phyloP scores from a whole-genome alignment of 768 basidiomycete genomes.

The Clitopilus passeckerianus region DNA sequence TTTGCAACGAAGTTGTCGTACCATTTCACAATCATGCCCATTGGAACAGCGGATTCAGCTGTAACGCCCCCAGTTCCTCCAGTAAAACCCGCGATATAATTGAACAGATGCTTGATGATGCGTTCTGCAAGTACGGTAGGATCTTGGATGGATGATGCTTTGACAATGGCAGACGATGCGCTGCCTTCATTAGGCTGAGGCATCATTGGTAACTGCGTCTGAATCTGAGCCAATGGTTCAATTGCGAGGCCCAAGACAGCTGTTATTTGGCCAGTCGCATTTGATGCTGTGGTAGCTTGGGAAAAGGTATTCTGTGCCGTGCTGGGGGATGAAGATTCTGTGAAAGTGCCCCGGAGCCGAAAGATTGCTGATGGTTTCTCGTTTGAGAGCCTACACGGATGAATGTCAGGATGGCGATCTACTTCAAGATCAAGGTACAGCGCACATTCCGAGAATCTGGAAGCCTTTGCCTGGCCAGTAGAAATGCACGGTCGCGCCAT shows the following conservation, averaged over 20 bases:
- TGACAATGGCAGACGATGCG: slow-evolving; percentile 15
- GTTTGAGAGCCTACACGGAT: slow-evolving; percentile 65
- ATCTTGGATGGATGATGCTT: slow-evolving; percentile 26
- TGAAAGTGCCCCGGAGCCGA: slow-evolving; percentile 66
- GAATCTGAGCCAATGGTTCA: slow-evolving; percentile 66
- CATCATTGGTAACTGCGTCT: slow-evolving; percentile 48
- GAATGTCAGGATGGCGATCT: background rate
- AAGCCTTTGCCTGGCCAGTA: slow-evolving; percentile 86
- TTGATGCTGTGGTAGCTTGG: slow-evolving; percentile 17
- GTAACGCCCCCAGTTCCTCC: slow-evolving; percentile 33
- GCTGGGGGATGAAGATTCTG: slow-evolving; percentile 26
- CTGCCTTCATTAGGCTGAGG: slow-evolving; percentile 14
- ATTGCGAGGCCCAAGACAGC: slow-evolving; percentile 78
- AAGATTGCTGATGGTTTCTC: slow-evolving; percentile 90
- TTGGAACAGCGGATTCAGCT: slow-evolving; percentile 52
- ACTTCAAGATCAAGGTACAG: slow-evolving; percentile 1
- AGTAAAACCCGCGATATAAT: slow-evolving; percentile 67
- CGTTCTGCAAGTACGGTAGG: slow-evolving; percentile 59
- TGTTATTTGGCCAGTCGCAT: slow-evolving; percentile 46
- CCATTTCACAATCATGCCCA: slow-evolving; percentile 63
- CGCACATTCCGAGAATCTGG: slow-evolving; percentile 81
- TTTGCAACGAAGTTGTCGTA: slow-evolving; percentile 65
- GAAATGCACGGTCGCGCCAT: slow-evolving; percentile 81
- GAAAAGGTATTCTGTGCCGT: slow-evolving; percentile 33
- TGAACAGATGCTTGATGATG: slow-evolving; percentile 70